Evolutionary conservation across 805 yeast genomes (phyloP), one percentile per base, ranked within the genome.

Genomic region (Clavispora phyllophila): DNA sequence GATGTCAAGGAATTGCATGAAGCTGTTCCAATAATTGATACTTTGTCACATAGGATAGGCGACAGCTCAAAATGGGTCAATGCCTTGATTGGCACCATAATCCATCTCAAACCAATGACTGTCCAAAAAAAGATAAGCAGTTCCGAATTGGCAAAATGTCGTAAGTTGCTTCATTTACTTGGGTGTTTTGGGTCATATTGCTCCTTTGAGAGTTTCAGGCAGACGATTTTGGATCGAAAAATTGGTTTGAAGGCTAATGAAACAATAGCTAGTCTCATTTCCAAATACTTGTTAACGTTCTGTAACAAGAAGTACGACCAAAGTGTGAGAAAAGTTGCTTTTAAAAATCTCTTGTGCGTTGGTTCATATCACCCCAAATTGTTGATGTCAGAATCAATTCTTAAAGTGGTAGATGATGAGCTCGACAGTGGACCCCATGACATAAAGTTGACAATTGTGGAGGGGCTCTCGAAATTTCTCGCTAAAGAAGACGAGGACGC

Each of bases 161-260:
- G 72, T 18, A 73, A 86, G 45, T 58, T 87, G 5, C 55, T 88
- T 1, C 77, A 76, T 51, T 61, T 88, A 18, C 57, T 86, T 4
- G 90, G 95, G 0, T 75, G 76, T 34, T 79, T 88, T 62, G 95
- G 90, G 0, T 70, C 82, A 36, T 75, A 73, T 49, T 85, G 93
- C 49, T 63, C 76, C n/a, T 72, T 87, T 42, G 84, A 79, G 42
- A 58, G 56, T 5, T 62, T 68, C 37, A 55, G 73, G 13, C 60
- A 57, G 0, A 40, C 68, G 1, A 78, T 81, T 48, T 26, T 60
- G 12, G 58, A 57, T 8, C 55, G 75, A 18, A 56, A 56, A 2
- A 36, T 78, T 12, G 75, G 74, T 0, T 52, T 78, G 48, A 72
- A 68, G 37, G 67, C 65, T 0, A 72, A 66, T 7, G 91, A 82